Base-by-base conservation (phyloP, 441 rosid genomes). In the Erysimum cheiri region DNA sequence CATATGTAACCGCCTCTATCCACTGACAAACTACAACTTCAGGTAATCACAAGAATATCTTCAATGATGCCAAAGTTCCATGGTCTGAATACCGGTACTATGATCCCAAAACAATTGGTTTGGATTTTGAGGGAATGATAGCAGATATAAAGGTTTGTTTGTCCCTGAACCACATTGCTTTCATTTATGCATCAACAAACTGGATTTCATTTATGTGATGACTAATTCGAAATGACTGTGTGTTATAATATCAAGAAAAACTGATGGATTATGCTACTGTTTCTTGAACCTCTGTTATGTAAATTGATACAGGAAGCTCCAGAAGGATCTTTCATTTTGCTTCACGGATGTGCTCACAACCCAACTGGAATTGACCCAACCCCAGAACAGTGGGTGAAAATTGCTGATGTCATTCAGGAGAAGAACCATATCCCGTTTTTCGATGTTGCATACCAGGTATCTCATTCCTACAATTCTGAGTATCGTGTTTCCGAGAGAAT, bases 341-440 rank as follows among this genome's bases (percentile, higher is more conserved):
- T 94, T 55, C 99, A 94, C 70, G 99, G 99, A 46, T 94, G 99
- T 86, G 98, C 99, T 71, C 99, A 92, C 85, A 94, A 94, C 83
- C 99, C 99, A 69, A 94, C 98, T 10, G 99, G 99, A 32, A 94
- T 94, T 68, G 98, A 94, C 83, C 98, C 94, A 75, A 94, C 96
- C 37, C 93, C 84, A 66, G 94, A 87, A 47, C 99, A 94, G 53
- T 94, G 99, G 97, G 89, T 85, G 61, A 80, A 83, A 72, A 90
- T 92, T 78, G 96, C 97, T 15, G 90, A 92, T 82, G 85, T 84
- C 64, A 90, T 94, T 85, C 92, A 90, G 79, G 94, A 88, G 82
- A 94, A 90, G 82, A 94, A 87, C 80, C 98, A 92, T 47, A 84
- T 92, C 77, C 96, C 97, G 56, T 94, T 94, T 78, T 94, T 92